phyloP scores from a whole-genome alignment of 495 filamentous ascomycete genomes.

The Parachaetomium inaequale region DNA sequence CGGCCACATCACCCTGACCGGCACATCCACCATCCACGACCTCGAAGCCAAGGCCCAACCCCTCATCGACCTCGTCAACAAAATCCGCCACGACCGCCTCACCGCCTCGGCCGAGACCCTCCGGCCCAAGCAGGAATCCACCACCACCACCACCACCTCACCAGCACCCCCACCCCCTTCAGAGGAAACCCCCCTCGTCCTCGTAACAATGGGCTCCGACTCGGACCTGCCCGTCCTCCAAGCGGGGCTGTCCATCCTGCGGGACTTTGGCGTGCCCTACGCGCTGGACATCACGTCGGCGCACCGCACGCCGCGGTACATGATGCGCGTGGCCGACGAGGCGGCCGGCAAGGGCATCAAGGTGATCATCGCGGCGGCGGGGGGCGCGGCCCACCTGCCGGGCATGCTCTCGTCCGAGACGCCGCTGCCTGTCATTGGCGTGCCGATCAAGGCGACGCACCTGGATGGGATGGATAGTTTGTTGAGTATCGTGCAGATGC shows the following conservation, averaged over 20 bases:
- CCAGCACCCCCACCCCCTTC: not conserved
- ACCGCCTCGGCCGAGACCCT: constrained; percentile 23
- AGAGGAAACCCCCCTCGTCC: constrained; percentile 53
- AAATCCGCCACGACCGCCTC: constrained; percentile 60
- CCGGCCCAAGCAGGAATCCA: constrained; percentile 25
- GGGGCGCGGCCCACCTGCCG: constrained; percentile 86
- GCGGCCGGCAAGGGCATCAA: constrained; percentile 69
- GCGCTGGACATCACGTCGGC: constrained; percentile 85
- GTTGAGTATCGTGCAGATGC: constrained; percentile 92
- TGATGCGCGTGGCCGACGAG: constrained; percentile 69
- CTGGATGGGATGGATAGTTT: constrained; percentile 88
- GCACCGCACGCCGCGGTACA: constrained; percentile 81
- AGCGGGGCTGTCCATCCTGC: constrained; percentile 71
- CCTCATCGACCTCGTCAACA: constrained; percentile 60
- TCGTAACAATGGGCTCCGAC: constrained; percentile 93
- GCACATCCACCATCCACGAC: constrained; percentile 61
- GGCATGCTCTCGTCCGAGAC: constrained; percentile 89
- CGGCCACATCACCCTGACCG: constrained; percentile 80
- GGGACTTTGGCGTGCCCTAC: constrained; percentile 70
- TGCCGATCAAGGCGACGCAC: constrained; percentile 82
- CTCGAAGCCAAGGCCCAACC: constrained; percentile 67
- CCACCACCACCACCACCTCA: constrained; percentile 24
- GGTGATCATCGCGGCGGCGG: constrained; percentile 92
- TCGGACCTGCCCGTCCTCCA: constrained; percentile 80
- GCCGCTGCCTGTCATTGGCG: constrained; percentile 85